Conservation (phyloP, 2,329 filamentous ascomycete genomes). For the Trichoderma afroharzianum region DNA sequence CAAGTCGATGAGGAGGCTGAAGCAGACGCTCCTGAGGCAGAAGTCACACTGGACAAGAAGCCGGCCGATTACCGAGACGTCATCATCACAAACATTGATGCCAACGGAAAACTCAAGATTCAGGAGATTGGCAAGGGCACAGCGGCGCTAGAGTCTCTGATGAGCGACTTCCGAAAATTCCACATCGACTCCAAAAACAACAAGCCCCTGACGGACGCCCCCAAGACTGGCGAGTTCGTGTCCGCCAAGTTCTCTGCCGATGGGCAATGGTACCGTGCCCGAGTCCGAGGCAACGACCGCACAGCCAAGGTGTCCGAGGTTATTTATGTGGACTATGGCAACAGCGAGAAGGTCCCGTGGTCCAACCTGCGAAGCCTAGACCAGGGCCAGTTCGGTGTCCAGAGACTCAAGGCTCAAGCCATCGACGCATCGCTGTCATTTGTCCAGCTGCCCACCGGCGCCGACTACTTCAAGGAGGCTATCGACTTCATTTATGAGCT, state of each 20-base stretch:
- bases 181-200: conserved; percentile 81
- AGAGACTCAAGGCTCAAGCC: conserved; percentile 84
- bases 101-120: conserved; percentile 78
- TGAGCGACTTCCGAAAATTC: conserved; percentile 88
- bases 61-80: conserved; percentile 85
- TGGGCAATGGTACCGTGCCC: conserved; percentile 90
- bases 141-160: conserved; percentile 77
- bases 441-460: conserved; percentile 76
- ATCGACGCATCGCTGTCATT: conserved; percentile 83
- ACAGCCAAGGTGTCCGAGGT: conserved; percentile 85
- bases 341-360: conserved; percentile 87
- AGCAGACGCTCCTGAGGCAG: conserved; percentile 49
- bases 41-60: conserved; percentile 61
- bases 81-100: conserved; percentile 84
- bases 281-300: conserved; percentile 88
- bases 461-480: conserved; percentile 81
- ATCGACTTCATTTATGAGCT: conserved; percentile 70
- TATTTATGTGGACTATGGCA: conserved; percentile 94
- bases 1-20: conserved; percentile 52
- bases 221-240: conserved; percentile 88
- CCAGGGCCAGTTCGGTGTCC: conserved; percentile 70
- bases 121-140: conserved; percentile 88
- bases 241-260: conserved; percentile 88
- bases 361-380: conserved; percentile 75
- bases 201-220: conserved; percentile 66